Evolutionary conservation across 352 stramenopile genomes (phyloP).

Genomic region (Phytophthora ohioensis): DNA sequence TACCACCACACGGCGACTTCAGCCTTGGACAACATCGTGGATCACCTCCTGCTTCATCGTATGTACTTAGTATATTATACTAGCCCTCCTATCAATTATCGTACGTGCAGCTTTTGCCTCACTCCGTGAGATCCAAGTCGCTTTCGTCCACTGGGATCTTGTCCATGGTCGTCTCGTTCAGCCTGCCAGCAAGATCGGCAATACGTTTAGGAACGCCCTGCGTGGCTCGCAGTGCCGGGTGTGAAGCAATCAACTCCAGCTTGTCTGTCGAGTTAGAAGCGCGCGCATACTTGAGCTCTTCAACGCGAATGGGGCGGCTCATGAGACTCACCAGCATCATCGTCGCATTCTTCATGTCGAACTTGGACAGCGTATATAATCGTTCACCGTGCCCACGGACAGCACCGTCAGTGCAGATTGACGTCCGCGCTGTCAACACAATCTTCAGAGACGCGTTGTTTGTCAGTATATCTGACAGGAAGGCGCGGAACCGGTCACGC

Average conservation of each 20-base stretch:
- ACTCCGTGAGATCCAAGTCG: constrained; percentile 49
- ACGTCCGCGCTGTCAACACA: constrained; percentile 66
- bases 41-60: too few species aligned
- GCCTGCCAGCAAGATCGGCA: constrained; percentile 70
- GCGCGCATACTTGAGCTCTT: constrained; percentile 64
- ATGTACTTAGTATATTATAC: constrained; percentile 26
- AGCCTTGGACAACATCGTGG: too few species aligned
- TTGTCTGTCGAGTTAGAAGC: constrained; percentile 56
- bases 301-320: constrained; percentile 73
- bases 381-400: constrained; percentile 76
- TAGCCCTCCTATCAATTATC: constrained; percentile 10
- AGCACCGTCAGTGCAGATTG: constrained; percentile 69
- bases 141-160: constrained; percentile 57
- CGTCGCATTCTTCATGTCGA: constrained; percentile 74
- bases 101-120: constrained; percentile 2
- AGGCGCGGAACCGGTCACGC: constrained; percentile 69
- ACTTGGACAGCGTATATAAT: constrained; percentile 71
- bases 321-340: constrained; percentile 83
- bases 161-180: constrained; percentile 79
- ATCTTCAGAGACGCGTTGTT: constrained; percentile 82
- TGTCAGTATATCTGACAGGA: constrained; percentile 74
- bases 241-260: constrained; percentile 77
- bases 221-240: constrained; percentile 68
- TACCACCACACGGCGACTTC: too few species aligned
- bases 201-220: constrained; percentile 73